Percentiles rank a stretch among this genome's conserved stretches.
Conservation (phyloP, 768 basidiomycete genomes). For the Panaeolus cyanescens region DNA sequence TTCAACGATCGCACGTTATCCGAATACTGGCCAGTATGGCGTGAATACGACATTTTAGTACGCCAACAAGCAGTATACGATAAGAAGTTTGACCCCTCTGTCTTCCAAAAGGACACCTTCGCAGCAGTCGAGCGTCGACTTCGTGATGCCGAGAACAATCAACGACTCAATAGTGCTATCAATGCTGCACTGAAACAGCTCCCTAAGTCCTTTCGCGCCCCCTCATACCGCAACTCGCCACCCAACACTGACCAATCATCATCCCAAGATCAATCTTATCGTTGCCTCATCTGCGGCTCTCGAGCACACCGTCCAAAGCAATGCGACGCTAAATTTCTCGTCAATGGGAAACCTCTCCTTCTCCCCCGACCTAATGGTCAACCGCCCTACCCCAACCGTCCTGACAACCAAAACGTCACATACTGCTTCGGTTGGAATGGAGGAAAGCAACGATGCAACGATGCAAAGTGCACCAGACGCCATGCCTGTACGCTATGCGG, state of each 20-base stretch:
- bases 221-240: neutral
- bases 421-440: constrained; percentile 2
- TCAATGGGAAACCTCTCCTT: neutral
- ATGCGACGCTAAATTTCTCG: neutral
- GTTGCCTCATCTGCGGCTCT: neutral
- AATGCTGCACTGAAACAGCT: too few relatives aligned
- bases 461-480: neutral
- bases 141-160: neutral
- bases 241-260: neutral
- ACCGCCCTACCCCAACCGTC: neutral
- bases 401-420: neutral
- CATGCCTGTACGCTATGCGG: constrained; percentile 35
- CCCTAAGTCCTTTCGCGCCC: too few relatives aligned
- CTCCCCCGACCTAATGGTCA: neutral
- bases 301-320: neutral
- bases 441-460: neutral
- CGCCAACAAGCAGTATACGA: neutral
- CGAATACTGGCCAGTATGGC: neutral
- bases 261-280: neutral
- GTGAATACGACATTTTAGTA: constrained; percentile 2
- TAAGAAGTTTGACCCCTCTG: neutral
- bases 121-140: neutral
- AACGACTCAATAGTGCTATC: neutral
- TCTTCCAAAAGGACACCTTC: neutral
- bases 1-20: neutral